Percentiles rank a stretch among this genome's conserved stretches.
Conservation (phyloP, 495 filamentous ascomycete genomes). For the Platismatia glauca region DNA sequence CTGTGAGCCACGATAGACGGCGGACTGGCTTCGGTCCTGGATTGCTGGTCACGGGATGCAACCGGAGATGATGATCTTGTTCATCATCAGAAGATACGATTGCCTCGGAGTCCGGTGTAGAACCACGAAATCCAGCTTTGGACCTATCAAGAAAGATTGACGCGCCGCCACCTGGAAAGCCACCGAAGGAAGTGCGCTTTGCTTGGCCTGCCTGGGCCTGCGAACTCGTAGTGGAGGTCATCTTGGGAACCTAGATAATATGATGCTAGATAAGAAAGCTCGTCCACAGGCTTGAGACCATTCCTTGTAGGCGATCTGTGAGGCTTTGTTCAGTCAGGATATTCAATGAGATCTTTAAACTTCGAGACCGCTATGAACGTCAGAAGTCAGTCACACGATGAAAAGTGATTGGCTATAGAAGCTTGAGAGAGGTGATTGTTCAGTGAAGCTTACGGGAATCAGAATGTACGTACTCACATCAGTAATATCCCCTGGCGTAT, state of each 20-base stretch:
- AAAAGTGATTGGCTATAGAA: neutral
- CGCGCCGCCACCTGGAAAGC: conserved; percentile 35
- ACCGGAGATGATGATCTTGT: conserved; percentile 41
- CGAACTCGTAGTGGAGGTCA: conserved; percentile 16
- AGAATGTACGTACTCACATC: neutral
- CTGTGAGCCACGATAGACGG: conserved; percentile 48
- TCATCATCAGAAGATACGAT: conserved; percentile 91
- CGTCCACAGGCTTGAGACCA: neutral
- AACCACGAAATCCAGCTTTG: conserved; percentile 56
- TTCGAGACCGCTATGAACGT: neutral
- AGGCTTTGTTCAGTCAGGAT: neutral
- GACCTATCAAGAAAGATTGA: conserved; percentile 63
- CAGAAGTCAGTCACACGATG: neutral
- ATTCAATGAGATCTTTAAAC: neutral
- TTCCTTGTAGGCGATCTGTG: neutral
- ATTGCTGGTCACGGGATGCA: conserved; percentile 30
- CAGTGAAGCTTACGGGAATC: neutral
- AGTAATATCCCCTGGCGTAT: no score
- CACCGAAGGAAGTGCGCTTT: conserved; percentile 24
- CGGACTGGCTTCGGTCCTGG: conserved; percentile 36
- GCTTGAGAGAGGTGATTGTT: neutral
- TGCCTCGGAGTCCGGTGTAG: conserved; percentile 88
- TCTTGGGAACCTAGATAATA: neutral
- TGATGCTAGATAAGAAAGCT: neutral
- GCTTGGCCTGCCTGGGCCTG: conserved; percentile 16